Evolutionary conservation across 164 flowering plant species (phyloP).

Genomic region (Nymphaea colorata): DNA sequence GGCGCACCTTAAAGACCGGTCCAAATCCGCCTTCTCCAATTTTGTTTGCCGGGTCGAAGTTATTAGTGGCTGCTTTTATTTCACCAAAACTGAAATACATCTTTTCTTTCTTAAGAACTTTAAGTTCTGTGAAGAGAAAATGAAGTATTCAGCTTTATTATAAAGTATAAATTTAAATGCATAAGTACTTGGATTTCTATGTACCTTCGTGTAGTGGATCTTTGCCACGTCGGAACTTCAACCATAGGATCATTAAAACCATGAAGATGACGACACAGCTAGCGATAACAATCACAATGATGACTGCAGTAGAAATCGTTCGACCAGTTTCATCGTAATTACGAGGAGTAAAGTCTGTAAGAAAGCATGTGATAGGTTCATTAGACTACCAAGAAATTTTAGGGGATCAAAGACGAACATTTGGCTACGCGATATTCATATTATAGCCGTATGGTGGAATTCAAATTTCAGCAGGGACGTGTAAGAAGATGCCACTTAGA

Average conservation of each 20-base stretch:
- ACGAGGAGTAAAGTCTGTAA: constrained; percentile 43
- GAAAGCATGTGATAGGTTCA: constrained; percentile 1
- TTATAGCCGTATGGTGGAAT: too few species aligned
- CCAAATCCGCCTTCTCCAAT: constrained; percentile 93
- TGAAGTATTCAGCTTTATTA: background rate
- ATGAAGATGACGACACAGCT: constrained; percentile 21
- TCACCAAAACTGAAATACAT: constrained; percentile 56
- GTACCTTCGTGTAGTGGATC: constrained; percentile 44
- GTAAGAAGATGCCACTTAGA: too few species aligned
- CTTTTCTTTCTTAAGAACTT: constrained; percentile 46
- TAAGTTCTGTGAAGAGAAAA: constrained; percentile 33
- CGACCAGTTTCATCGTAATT: constrained; percentile 17
- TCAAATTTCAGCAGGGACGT: too few species aligned
- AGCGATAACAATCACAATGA: constrained; percentile 53
- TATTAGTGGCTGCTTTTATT: constrained; percentile 61
- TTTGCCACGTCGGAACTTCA: constrained; percentile 38
- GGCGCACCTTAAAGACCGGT: constrained; percentile 62
- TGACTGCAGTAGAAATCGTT: constrained; percentile 43
- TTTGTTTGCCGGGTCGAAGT: constrained; percentile 65
- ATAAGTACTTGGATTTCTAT: background rate
- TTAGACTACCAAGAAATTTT: background rate
- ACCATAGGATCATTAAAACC: constrained; percentile 30
- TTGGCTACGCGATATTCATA: too few species aligned
- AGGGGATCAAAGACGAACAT: background rate
- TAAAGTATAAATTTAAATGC: background rate